These are phyloP conservation scores for Phytophthora fragariae DNA, from an alignment of 352 stramenopile species.

Conservation along the genomic window DNA sequence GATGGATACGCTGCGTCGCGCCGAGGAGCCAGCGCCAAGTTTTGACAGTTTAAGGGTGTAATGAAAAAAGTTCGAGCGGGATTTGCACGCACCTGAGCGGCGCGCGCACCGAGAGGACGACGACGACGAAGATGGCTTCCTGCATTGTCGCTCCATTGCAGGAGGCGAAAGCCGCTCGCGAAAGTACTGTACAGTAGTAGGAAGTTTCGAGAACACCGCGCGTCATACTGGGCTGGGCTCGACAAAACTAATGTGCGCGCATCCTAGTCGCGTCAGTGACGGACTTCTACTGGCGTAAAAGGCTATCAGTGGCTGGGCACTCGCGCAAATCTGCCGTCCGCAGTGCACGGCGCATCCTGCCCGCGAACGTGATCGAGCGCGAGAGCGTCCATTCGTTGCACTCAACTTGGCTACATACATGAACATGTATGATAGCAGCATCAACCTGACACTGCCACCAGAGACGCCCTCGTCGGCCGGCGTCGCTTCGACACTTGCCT, in stretches of 20 bases:
- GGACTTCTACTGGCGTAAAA: slow-evolving; percentile 1
- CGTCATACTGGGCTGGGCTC: background rate
- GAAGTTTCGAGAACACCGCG: background rate
- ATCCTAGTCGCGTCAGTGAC: background rate
- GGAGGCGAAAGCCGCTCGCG: background rate
- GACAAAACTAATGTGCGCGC: background rate
- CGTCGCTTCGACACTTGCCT: background rate
- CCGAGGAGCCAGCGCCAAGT: background rate
- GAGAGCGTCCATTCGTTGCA: slow-evolving; percentile 3
- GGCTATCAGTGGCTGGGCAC: background rate
- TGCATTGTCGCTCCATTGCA: slow-evolving; percentile 1
- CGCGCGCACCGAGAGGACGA: slow-evolving; percentile 9
- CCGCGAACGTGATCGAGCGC: background rate
- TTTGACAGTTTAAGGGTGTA: background rate
- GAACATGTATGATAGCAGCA: background rate
- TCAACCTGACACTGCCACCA: too few relatives aligned
- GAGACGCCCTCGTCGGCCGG: background rate
- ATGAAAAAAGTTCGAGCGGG: background rate
- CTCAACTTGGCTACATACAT: slow-evolving; percentile 11
- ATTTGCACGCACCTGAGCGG: slow-evolving; percentile 7
- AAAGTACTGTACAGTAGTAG: background rate
- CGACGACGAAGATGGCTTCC: slow-evolving; percentile 1
- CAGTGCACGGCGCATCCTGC: slow-evolving; percentile 5
- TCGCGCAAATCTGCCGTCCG: slow-evolving; percentile 12
- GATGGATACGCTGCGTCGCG: slow-evolving; percentile 4